Base-by-base conservation (phyloP, 2,329 filamentous ascomycete species). In the Neurospora sp. region DNA sequence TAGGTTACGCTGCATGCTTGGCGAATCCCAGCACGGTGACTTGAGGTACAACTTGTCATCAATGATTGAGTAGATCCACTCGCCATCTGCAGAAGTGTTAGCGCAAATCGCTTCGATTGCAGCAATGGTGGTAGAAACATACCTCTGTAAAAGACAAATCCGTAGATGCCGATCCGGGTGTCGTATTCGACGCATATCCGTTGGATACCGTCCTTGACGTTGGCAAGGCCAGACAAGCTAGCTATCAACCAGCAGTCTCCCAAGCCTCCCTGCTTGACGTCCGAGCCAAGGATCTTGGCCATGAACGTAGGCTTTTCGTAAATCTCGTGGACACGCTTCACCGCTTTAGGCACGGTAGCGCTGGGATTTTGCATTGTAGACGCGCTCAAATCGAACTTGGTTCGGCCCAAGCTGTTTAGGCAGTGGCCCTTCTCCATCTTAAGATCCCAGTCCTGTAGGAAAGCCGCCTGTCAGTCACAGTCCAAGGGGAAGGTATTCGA, bases 31-130 rank as follows among this genome's bases (percentile, higher is more conserved):
- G 76, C 91, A 90, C 4, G 92, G 91, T 1, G 91, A 92, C 71
- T 90, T 92, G 19, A 97, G 86, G 78, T 92, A 96, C 2, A 97
- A 84, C 80, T 96, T 96, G 79, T 97, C 93, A 77, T 97, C 93
- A 71, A 97, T 89, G 72, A 97, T 94, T 70, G 92, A 93, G 75
- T 93, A 93, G 70, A 95, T 91, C 93, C 93, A 97, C 79, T 96
- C 92, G 68, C 93, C 93, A 76, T 97, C 93, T 80, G 68, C 1
- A 33, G 17, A 37, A 10, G n/a, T 19, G 70, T 74, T 68, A 71
- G 71, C 11, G 15, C 67, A 10, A 37, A 11, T 62, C 4, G 17
- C 23, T 28, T 33, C n/a, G 6, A 19, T 6, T 41, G 11, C 11
- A 19, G 2, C 46, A 28, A 40, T 37, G 36, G 19, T 28, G 38